Evolutionary conservation across 192 early-diverging fungal genomes (phyloP).

Genomic region (Coemansia javaensis): DNA sequence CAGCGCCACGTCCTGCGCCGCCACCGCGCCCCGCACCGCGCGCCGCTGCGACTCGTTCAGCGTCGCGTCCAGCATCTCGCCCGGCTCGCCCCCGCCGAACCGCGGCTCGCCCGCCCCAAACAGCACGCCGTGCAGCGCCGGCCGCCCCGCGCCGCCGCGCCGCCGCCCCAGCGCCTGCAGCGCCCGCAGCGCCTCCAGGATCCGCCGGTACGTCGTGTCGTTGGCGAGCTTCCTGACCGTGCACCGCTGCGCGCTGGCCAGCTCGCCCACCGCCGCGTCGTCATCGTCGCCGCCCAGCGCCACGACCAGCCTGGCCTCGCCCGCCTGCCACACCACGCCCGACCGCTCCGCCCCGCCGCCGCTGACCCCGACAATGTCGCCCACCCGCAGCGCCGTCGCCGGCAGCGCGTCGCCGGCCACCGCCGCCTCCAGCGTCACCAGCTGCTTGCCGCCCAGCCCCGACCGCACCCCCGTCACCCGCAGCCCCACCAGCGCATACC

Average conservation of each 20-base stretch:
- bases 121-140: slow-evolving; percentile 36
- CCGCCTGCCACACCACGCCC: slow-evolving; percentile 53
- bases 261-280: slow-evolving; percentile 54
- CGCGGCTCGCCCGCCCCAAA: slow-evolving; percentile 36
- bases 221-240: slow-evolving; percentile 55
- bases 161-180: slow-evolving; percentile 7
- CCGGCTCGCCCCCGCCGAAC: slow-evolving; percentile 13
- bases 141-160: no score
- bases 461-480: slow-evolving; percentile 58
- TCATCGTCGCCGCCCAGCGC: slow-evolving; percentile 56
- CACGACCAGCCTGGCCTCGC: slow-evolving; percentile 58
- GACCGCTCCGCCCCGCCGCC: not conserved
- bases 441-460: slow-evolving; percentile 63
- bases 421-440: slow-evolving; percentile 62
- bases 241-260: no score
- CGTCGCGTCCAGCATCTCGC: slow-evolving; percentile 53
- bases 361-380: slow-evolving; percentile 67
- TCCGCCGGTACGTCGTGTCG: slow-evolving; percentile 38
- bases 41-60: slow-evolving; percentile 68
- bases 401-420: slow-evolving; percentile 56
- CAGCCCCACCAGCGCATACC: slow-evolving; percentile 59
- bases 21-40: slow-evolving; percentile 63
- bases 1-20: slow-evolving; percentile 62
- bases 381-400: slow-evolving; percentile 55
- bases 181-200: slow-evolving; percentile 32